Evolutionary conservation across 2,329 filamentous ascomycete genomes (phyloP).

Genomic region (Aspergillus fumigatus): DNA sequence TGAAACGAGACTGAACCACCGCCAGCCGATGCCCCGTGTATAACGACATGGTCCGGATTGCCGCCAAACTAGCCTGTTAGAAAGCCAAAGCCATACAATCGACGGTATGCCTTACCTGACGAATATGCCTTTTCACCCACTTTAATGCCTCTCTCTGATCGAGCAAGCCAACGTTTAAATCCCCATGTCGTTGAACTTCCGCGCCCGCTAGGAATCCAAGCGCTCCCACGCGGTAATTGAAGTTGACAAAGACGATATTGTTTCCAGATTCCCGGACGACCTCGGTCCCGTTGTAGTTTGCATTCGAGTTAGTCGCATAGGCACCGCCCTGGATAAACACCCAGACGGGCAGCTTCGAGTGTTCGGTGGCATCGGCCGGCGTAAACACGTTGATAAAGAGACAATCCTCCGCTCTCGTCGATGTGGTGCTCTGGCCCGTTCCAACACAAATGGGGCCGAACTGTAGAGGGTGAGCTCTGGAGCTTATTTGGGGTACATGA

Average conservation of each 20-base stretch:
- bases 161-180: slow-evolving; percentile 59
- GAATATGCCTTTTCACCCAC: slow-evolving; percentile 60
- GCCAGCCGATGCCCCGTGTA: slow-evolving; percentile 60
- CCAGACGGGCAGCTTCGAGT: slow-evolving; percentile 58
- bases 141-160: slow-evolving; percentile 58
- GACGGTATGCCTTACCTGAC: slow-evolving; percentile 5
- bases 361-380: slow-evolving; percentile 21
- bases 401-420: slow-evolving; percentile 39
- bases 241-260: slow-evolving; percentile 61
- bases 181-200: slow-evolving; percentile 50
- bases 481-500: too few relatives aligned
- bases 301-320: slow-evolving; percentile 49
- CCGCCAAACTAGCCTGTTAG: slow-evolving; percentile 50
- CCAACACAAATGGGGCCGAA: slow-evolving; percentile 55
- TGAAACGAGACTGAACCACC: slow-evolving; percentile 55
- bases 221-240: slow-evolving; percentile 66
- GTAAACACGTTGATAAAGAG: slow-evolving; percentile 33
- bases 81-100: neutral
- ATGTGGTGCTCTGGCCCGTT: slow-evolving; percentile 59
- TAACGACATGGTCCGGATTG: slow-evolving; percentile 54
- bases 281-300: slow-evolving; percentile 54
- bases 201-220: slow-evolving; percentile 61
- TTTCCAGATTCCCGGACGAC: slow-evolving; percentile 53
- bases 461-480: slow-evolving; percentile 4
- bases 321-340: slow-evolving; percentile 56